Evolutionary conservation across 75 land plant genomes (phyloP).

Genomic region (Picea sitchensis): DNA sequence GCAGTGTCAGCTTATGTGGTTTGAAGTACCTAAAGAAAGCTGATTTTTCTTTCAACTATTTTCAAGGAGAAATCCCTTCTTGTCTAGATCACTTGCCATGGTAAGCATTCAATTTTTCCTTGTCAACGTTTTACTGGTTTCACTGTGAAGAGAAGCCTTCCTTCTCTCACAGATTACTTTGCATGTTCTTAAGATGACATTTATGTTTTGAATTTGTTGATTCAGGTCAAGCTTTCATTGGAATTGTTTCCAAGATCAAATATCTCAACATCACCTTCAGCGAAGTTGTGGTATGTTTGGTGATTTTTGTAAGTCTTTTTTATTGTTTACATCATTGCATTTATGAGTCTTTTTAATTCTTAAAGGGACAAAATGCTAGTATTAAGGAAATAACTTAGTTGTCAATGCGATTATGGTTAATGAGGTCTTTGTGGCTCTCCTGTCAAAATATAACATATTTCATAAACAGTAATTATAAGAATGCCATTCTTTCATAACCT

Average conservation of each 20-base stretch:
- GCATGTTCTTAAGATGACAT: not conserved
- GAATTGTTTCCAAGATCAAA: slow-evolving; percentile 4
- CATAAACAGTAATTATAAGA: too few species aligned
- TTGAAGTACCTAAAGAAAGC: slow-evolving; percentile 12
- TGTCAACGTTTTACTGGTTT: slow-evolving; percentile 24
- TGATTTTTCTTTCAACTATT: slow-evolving; percentile 2
- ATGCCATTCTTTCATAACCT: too few species aligned
- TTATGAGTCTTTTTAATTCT: not conserved
- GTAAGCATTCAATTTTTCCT: not conserved
- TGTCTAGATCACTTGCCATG: slow-evolving; percentile 11
- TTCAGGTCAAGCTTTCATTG: slow-evolving; percentile 9
- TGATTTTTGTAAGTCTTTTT: not conserved
- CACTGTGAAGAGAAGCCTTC: slow-evolving; percentile 14
- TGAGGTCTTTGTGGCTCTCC: too few species aligned
- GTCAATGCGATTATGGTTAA: too few species aligned
- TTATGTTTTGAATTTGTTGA: not conserved
- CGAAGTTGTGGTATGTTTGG: slow-evolving; percentile 1
- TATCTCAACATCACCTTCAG: slow-evolving; percentile 1
- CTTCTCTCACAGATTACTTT: not conserved
- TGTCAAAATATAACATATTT: too few species aligned
- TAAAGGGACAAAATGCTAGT: not conserved
- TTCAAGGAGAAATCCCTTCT: slow-evolving; percentile 14
- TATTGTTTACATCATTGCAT: not conserved
- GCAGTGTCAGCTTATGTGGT: slow-evolving; percentile 13
- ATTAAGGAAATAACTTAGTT: not conserved